Percentiles rank a stretch among this genome's conserved stretches.
phyloP scores from a whole-genome alignment of 2,329 filamentous ascomycete genomes.

The Aspergillus versicolor region DNA sequence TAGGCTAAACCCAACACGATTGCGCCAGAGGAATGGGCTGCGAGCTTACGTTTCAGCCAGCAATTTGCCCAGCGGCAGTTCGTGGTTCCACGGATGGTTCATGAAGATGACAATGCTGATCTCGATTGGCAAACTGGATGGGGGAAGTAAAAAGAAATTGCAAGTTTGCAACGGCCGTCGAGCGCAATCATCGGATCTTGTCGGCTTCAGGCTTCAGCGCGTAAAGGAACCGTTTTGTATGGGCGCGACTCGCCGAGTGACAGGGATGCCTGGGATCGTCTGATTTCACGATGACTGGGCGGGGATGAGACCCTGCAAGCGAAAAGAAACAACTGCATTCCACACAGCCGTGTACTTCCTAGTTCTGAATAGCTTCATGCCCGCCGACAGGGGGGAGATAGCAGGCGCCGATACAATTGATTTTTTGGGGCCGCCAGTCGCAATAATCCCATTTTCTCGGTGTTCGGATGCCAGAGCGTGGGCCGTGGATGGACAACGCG shows the following conservation, averaged over 20 bases:
- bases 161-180: neutral
- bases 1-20: conserved; percentile 4
- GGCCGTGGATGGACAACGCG: too few relatives aligned
- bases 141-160: neutral
- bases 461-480: too few relatives aligned
- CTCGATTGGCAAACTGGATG: neutral
- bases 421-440: neutral
- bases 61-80: neutral
- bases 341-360: too few relatives aligned
- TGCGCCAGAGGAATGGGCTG: neutral
- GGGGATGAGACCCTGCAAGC: too few relatives aligned
- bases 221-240: neutral
- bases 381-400: too few relatives aligned
- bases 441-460: neutral
- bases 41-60: conserved; percentile 1
- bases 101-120: neutral
- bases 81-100: conserved; percentile 8
- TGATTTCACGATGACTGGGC: too few relatives aligned
- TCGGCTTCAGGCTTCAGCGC: neutral
- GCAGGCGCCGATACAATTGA: neutral
- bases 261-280: too few relatives aligned
- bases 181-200: neutral
- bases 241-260: too few relatives aligned
- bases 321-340: too few relatives aligned
- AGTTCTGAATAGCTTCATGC: too few relatives aligned